Conservation (phyloP, 2,329 filamentous ascomycete species). For the Davidsoniella australis region DNA sequence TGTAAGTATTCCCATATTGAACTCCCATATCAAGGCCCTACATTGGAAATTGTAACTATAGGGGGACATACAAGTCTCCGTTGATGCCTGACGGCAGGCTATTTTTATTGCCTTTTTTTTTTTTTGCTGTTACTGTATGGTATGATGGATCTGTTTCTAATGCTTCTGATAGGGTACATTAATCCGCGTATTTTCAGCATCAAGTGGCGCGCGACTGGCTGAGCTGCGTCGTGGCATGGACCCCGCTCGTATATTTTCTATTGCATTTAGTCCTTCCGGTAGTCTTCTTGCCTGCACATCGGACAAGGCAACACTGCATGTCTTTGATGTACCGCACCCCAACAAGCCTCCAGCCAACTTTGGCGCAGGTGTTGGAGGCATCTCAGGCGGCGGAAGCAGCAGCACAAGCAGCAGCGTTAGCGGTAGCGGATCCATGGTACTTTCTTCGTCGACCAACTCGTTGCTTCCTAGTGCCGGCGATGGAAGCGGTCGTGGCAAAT, state of each 20-base stretch:
- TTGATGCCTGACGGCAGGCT: too few species aligned
- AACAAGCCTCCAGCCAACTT: constrained; percentile 20
- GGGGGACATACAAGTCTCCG: too few species aligned
- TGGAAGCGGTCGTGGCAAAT: constrained; percentile 48
- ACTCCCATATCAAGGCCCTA: neutral
- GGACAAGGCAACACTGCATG: constrained; percentile 88
- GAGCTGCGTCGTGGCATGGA: constrained; percentile 85
- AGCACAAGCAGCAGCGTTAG: too few species aligned
- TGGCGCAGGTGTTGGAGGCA: too few species aligned
- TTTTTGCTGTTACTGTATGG: neutral
- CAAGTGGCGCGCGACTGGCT: constrained; percentile 60
- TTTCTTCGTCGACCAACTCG: constrained; percentile 19
- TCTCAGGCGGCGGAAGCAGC: too few species aligned
- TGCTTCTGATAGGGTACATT: constrained; percentile 45
- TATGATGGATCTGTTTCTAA: neutral
- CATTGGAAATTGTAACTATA: constrained; percentile 21
- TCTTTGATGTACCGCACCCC: constrained; percentile 66
- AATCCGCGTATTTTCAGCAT: constrained; percentile 68
- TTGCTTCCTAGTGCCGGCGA: constrained; percentile 22
- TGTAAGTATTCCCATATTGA: constrained; percentile 9
- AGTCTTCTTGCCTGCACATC: constrained; percentile 77
- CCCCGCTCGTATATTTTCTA: constrained; percentile 67
- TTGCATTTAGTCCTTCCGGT: constrained; percentile 73
- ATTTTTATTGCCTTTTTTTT: neutral
- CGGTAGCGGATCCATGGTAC: constrained; percentile 5